These are phyloP conservation scores for Lanmaoa rubissima DNA, from an alignment of 768 basidiomycete genomes.

Conservation along the genomic window DNA sequence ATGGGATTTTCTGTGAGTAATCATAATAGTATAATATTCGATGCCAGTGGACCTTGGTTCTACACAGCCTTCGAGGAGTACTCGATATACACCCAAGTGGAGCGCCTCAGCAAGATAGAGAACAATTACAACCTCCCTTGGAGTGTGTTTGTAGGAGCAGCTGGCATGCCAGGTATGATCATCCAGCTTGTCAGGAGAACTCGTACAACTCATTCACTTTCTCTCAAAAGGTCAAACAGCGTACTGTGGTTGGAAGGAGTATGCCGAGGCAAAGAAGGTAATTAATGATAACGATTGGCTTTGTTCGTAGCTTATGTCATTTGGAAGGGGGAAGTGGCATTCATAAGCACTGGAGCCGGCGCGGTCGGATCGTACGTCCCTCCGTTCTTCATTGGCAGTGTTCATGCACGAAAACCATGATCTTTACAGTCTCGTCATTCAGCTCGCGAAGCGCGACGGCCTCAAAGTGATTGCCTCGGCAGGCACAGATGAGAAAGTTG, in stretches of 20 bases:
- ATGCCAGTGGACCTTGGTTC: conserved; percentile 41
- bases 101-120: conserved; percentile 13
- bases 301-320: neutral
- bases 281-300: conserved; percentile 1
- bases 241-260: conserved; percentile 20
- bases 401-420: conserved; percentile 2
- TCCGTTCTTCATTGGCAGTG: neutral
- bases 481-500: conserved; percentile 70
- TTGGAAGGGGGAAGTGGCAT: conserved; percentile 45
- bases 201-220: neutral
- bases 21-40: conserved; percentile 35
- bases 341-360: conserved; percentile 42
- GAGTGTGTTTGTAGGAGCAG: conserved; percentile 29
- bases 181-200: conserved; percentile 6
- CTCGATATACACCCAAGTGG: neutral
- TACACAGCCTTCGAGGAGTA: conserved; percentile 29
- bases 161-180: conserved; percentile 29
- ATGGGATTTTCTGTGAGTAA: conserved; percentile 31
- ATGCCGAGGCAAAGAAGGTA: conserved; percentile 22
- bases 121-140: conserved; percentile 32
- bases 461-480: conserved; percentile 69
- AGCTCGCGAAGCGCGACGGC: conserved; percentile 48
- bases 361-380: conserved; percentile 58
- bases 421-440: conserved; percentile 41
- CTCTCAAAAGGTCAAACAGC: conserved; percentile 24